A percentile compares a stretch with the other conserved stretches of the same genome.
phyloP scores from a whole-genome alignment of 768 basidiomycete genomes.

The Podaxis rugospora region DNA sequence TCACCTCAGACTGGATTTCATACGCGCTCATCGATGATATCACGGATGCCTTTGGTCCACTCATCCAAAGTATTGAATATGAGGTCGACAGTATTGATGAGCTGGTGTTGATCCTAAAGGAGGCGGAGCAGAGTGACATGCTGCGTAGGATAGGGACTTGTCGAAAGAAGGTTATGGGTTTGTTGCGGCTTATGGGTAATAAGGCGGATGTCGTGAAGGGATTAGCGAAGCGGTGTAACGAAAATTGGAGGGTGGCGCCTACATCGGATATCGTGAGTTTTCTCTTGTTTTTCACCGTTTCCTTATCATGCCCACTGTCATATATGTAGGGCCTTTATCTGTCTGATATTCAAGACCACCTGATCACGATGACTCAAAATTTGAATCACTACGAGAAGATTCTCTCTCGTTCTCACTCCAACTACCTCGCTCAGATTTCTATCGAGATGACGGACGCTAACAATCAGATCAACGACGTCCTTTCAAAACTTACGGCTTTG shows the following conservation, averaged over 20 bases:
- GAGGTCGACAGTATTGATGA: conserved; percentile 99
- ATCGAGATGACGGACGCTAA: conserved; percentile 99
- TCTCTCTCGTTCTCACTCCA: conserved; percentile 95
- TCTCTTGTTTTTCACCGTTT: neutral
- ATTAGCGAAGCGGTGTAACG: conserved; percentile 95
- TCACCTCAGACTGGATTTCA: conserved; percentile 99
- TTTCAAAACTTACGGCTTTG: conserved; percentile 93
- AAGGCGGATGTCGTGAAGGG: conserved; percentile 99
- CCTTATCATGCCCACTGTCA: neutral
- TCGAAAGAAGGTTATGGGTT: conserved; percentile 98
- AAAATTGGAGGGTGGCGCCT: conserved; percentile 97
- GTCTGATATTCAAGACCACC: conserved; percentile 95
- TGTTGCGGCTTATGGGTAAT: conserved; percentile 95
- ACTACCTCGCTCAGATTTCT: conserved; percentile 98
- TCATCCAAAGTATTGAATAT: conserved; percentile 98
- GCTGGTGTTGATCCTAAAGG: conserved; percentile 93
- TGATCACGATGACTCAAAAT: conserved; percentile 99
- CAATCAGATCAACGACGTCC: conserved; percentile 99
- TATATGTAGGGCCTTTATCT: conserved; percentile 77
- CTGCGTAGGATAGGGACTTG: conserved; percentile 94
- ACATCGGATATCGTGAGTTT: conserved; percentile 87
- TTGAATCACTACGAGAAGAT: conserved; percentile 99
- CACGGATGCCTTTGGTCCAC: conserved; percentile 97
- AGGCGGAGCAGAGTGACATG: conserved; percentile 98
- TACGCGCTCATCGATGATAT: conserved; percentile 99